Conservation (phyloP, 495 filamentous ascomycete genomes). For the Cladorrhinum samala region DNA sequence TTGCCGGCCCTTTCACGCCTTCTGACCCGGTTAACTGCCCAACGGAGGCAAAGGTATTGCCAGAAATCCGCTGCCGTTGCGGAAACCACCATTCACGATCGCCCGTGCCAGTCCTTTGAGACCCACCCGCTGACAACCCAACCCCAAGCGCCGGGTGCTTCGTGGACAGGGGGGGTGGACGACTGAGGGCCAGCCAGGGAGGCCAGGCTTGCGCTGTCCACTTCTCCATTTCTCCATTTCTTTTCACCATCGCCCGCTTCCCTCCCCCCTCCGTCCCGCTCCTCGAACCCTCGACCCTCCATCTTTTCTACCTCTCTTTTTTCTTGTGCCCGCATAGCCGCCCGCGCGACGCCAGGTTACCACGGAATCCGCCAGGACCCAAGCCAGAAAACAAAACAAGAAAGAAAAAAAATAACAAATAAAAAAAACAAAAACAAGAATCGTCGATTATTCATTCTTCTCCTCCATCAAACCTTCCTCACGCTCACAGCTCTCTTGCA, state of each 20-base stretch:
- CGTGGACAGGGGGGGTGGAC: background rate
- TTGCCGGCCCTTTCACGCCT: too few relatives aligned
- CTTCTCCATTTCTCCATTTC: constrained; percentile 19
- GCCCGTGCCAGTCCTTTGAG: constrained; percentile 7
- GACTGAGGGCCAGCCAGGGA: background rate
- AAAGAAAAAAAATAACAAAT: background rate
- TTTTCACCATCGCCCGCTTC: constrained; percentile 19
- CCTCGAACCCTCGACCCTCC: constrained; percentile 5
- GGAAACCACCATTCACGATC: constrained; percentile 14
- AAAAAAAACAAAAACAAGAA: background rate
- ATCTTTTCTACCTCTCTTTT: background rate
- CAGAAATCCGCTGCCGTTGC: constrained; percentile 15
- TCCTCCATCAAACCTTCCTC: background rate
- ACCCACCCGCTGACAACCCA: constrained; percentile 24
- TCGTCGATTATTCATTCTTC: too few relatives aligned
- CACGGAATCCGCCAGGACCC: too few relatives aligned
- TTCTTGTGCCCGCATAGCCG: background rate
- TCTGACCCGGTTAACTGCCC: too few relatives aligned
- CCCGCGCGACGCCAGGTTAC: background rate
- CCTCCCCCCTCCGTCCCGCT: constrained; percentile 13
- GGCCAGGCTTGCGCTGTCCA: background rate
- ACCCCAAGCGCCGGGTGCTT: constrained; percentile 26
- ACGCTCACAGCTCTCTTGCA: constrained; percentile 4
- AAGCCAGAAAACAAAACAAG: too few relatives aligned
- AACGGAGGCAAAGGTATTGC: constrained; percentile 17